phyloP scores from a whole-genome alignment of 805 yeast species.

The Groenewaldozyma tartarivorans region DNA sequence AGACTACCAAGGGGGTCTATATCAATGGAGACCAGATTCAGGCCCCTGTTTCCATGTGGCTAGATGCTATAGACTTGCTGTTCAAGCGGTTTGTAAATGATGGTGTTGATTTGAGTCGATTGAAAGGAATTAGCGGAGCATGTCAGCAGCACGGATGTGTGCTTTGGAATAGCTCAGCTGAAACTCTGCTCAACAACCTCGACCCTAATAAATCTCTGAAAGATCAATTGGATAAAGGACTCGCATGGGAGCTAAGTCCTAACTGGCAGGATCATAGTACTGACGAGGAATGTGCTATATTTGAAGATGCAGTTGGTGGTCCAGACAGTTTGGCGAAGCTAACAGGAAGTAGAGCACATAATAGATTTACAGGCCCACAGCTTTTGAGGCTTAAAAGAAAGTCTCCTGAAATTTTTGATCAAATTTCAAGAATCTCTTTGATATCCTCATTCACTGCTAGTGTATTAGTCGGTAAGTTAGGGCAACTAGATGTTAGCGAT shows the following conservation, averaged over 20 bases:
- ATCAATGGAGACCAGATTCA: slow-evolving; percentile 43
- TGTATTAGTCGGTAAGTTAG: slow-evolving; percentile 53
- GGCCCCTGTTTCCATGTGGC: slow-evolving; percentile 86
- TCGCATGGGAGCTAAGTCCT: slow-evolving; percentile 56
- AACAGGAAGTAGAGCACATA: slow-evolving; percentile 84
- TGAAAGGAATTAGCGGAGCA: slow-evolving; percentile 69
- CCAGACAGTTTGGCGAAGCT: slow-evolving; percentile 45
- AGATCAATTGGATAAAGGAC: slow-evolving; percentile 27
- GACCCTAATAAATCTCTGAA: slow-evolving; percentile 29
- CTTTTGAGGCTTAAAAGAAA: slow-evolving; percentile 58
- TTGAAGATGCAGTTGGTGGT: slow-evolving; percentile 59
- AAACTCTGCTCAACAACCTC: slow-evolving; percentile 32
- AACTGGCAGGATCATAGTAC: slow-evolving; percentile 97
- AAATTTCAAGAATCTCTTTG: slow-evolving; percentile 56
- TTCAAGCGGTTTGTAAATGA: slow-evolving; percentile 41
- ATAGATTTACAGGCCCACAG: slow-evolving; percentile 88
- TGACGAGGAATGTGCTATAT: slow-evolving; percentile 49
- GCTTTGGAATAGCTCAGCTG: slow-evolving; percentile 54
- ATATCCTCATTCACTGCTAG: slow-evolving; percentile 74
- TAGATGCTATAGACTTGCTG: slow-evolving; percentile 67
- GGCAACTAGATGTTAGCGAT: slow-evolving; percentile 70
- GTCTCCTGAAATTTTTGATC: slow-evolving; percentile 41
- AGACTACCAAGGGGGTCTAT: slow-evolving; percentile 66
- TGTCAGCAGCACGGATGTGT: slow-evolving; percentile 93
- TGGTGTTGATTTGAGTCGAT: slow-evolving; percentile 41